Percentiles rank a stretch among this genome's conserved stretches.
phyloP scores from a whole-genome alignment of 2,329 filamentous ascomycete genomes.

The Cercospora sp. region DNA sequence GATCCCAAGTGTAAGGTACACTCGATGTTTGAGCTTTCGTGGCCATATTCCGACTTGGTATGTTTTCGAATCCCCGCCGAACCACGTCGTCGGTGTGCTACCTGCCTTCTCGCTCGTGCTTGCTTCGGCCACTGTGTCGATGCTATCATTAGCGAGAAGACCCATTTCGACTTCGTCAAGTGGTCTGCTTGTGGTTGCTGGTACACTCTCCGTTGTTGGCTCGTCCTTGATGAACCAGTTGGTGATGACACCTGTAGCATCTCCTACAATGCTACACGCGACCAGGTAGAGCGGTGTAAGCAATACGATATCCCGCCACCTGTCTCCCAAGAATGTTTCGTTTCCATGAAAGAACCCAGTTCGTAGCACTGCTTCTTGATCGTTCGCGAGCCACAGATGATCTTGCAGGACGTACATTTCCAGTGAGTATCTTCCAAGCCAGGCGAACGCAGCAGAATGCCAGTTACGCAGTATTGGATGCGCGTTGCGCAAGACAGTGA shows the following conservation, averaged over 20 bases:
- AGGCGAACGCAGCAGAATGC: conserved; percentile 53
- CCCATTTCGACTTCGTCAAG: conserved; percentile 27
- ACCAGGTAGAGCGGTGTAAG: conserved; percentile 49
- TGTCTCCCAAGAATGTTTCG: conserved; percentile 34
- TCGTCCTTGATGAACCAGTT: conserved; percentile 41
- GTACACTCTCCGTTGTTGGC: background rate
- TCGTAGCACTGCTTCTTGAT: conserved; percentile 56
- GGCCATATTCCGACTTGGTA: conserved; percentile 24
- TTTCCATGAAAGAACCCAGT: conserved; percentile 37
- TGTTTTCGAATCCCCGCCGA: background rate
- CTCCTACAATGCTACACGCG: conserved; percentile 43
- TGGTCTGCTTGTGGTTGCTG: background rate
- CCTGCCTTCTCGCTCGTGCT: background rate
- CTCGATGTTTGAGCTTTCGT: conserved; percentile 17
- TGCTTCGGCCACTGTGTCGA: background rate
- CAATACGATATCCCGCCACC: conserved; percentile 43
- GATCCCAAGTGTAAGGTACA: conserved; percentile 19
- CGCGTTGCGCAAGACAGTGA: conserved; percentile 56
- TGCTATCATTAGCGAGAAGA: conserved; percentile 16
- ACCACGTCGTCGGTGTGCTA: background rate
- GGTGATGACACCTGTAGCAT: conserved; percentile 44
- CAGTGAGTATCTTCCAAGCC: conserved; percentile 58
- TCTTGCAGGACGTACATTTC: conserved; percentile 63
- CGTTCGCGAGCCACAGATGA: conserved; percentile 63
- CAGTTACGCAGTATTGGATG: conserved; percentile 45